Base-by-base conservation (phyloP, 768 basidiomycete species). In the Boletus edulis region DNA sequence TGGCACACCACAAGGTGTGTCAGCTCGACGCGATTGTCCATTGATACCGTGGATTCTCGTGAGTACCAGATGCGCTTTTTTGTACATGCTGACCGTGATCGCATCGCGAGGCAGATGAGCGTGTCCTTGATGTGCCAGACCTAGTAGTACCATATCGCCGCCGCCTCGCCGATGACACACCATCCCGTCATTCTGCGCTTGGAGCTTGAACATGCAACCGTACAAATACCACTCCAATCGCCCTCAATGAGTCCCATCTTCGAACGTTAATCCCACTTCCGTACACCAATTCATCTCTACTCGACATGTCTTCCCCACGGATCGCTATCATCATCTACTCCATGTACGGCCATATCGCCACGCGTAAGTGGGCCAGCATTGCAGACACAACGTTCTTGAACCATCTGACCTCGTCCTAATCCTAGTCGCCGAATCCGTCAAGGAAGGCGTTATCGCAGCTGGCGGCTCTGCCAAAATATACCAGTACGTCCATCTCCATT, bases 271-370 rank as follows among this genome's bases (percentile, higher is more conserved):
- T 2, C 24, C 9, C 43, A 17, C 15, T 24, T 24, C 22, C 4
- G 22, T 24, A 24, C 22, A 24, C 22, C 22, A 29, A 9, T 29
- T n/a, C 27, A 29, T 29, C 29, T 29, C 29, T 29, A 29, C 29
- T 29, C 29, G 8, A 29, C 29, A 81, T 79, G 78, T 65, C 79
- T 40, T 58, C 76, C 46, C 86, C 87, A 22, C 80, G 68, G 59
- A 70, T 89, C 59, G 86, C 86, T 50, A 87, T 90, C 62, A 58
- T 90, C 62, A 83, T 90, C 71, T 91, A 90, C 72, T 71, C 85
- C n/a, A 70, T 89, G 75, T 88, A 86, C 67, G 86, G 86, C 59
- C 90, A 91, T 68, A 81, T 91, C 68, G 79, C 77, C 55, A n/a
- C 81, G 64, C 42, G 89, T 90, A 63, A 27, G 27, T 27, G 27